Conservation (phyloP, 768 basidiomycete genomes). For the Lentinula guzmanii region DNA sequence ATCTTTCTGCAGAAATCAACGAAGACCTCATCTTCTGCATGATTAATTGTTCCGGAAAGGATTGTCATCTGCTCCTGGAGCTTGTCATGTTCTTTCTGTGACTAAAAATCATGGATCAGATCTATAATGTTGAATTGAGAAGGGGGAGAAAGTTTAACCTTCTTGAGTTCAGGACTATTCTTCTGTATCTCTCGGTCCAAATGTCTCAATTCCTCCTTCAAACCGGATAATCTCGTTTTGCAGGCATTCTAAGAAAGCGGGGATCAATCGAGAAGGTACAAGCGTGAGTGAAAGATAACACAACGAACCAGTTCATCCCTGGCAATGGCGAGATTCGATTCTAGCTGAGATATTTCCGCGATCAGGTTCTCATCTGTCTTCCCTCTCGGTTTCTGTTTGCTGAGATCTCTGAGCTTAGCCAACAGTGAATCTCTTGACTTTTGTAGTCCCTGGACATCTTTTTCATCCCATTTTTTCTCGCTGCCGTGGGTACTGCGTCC, state of each 20-base stretch:
- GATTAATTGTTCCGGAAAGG: conserved; percentile 55
- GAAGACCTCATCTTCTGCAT: conserved; percentile 80
- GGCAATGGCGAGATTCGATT: conserved; percentile 67
- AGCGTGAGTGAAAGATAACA: conserved; percentile 3
- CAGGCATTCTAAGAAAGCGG: conserved; percentile 55
- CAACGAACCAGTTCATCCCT: conserved; percentile 75
- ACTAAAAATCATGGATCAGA: conserved; percentile 27
- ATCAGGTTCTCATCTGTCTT: conserved; percentile 79
- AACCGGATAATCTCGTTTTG: conserved; percentile 67
- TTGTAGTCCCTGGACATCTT: conserved; percentile 76
- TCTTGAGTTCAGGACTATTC: conserved; percentile 62
- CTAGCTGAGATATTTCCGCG: conserved; percentile 71
- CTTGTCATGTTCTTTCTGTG: conserved; percentile 42
- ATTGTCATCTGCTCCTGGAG: conserved; percentile 51
- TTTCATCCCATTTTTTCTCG: conserved; percentile 93
- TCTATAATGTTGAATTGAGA: not conserved
- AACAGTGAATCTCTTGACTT: conserved; percentile 68
- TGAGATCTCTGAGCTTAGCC: conserved; percentile 76
- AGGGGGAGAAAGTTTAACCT: conserved; percentile 33
- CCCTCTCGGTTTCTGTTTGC: conserved; percentile 74
- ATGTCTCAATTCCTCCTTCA: conserved; percentile 82
- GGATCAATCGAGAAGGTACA: not conserved
- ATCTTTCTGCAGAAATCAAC: conserved; percentile 74
- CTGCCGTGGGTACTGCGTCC: conserved; percentile 72
- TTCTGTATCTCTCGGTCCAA: conserved; percentile 65